phyloP scores from a whole-genome alignment of 768 basidiomycete genomes.

The Panaeolus cyanescens region DNA sequence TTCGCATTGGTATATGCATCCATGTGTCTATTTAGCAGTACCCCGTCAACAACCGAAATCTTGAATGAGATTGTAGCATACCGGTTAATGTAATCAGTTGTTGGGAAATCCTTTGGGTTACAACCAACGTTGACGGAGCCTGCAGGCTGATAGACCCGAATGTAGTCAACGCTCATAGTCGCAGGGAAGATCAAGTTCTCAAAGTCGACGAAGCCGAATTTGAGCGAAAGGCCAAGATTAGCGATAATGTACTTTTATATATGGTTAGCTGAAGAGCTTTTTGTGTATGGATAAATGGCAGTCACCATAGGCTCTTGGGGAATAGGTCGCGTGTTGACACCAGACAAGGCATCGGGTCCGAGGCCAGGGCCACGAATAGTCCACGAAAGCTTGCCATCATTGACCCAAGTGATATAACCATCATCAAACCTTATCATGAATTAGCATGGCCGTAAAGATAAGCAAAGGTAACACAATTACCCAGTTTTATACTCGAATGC shows the following conservation, averaged over 20 bases:
- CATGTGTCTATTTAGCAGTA: conserved; percentile 28
- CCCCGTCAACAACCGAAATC: not conserved
- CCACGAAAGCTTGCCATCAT: conserved; percentile 63
- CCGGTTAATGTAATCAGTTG: conserved; percentile 55
- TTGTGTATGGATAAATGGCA: not conserved
- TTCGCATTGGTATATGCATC: conserved; percentile 44
- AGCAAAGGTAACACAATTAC: conserved; percentile 11
- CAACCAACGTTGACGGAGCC: conserved; percentile 61
- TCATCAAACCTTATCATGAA: conserved; percentile 22
- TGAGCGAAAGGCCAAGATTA: conserved; percentile 2
- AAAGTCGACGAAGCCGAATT: conserved; percentile 30
- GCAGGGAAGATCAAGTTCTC: conserved; percentile 64
- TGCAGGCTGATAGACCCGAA: conserved; percentile 73
- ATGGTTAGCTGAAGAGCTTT: conserved; percentile 29
- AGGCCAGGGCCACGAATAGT: conserved; percentile 61
- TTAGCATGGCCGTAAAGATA: not conserved
- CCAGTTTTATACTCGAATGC: conserved; percentile 56
- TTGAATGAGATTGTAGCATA: not conserved
- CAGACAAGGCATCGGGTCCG: conserved; percentile 45
- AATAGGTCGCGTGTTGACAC: conserved; percentile 64
- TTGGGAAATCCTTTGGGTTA: conserved; percentile 62
- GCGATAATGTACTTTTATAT: conserved; percentile 50
- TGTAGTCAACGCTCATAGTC: conserved; percentile 71
- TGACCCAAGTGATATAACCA: conserved; percentile 76
- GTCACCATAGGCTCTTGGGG: conserved; percentile 77